phyloP scores from a whole-genome alignment of 371 early-diverging fungal species.

The Circinella umbellata region DNA sequence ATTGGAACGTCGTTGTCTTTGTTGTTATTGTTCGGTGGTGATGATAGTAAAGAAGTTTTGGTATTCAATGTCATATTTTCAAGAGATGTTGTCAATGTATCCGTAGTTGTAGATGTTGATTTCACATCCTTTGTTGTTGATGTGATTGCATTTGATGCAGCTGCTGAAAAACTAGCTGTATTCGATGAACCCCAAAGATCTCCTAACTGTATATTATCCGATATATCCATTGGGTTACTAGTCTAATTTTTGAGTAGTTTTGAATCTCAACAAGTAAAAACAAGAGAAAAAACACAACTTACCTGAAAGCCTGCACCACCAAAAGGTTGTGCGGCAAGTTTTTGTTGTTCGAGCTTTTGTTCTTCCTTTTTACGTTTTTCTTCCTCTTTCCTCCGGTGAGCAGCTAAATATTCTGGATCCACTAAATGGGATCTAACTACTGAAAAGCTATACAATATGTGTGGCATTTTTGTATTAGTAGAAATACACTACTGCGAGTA shows the following conservation, averaged over 20 bases:
- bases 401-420: constrained; percentile 66
- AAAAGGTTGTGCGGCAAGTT: constrained; percentile 29
- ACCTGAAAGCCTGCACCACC: constrained; percentile 33
- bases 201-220: constrained; percentile 28
- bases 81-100: constrained; percentile 20
- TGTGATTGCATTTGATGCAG: neutral
- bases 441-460: constrained; percentile 49
- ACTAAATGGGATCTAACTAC: constrained; percentile 70
- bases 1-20: neutral
- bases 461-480: constrained; percentile 8
- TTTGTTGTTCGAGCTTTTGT: constrained; percentile 23
- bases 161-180: constrained; percentile 19
- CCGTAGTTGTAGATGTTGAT: constrained; percentile 11
- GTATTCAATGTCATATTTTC: constrained; percentile 6
- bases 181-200: constrained; percentile 43
- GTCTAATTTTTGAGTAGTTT: too few species aligned
- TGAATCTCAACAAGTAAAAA: too few species aligned
- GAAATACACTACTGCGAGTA: neutral
- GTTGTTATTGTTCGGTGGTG: neutral
- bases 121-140: constrained; percentile 16
- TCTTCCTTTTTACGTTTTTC: constrained; percentile 44
- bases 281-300: neutral
- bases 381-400: constrained; percentile 51
- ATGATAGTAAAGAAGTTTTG: too few species aligned
- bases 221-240: neutral